Percentiles rank a stretch among this genome's conserved stretches.
Conservation (phyloP, 345 rosid species). For the Dovyalis caffra region DNA sequence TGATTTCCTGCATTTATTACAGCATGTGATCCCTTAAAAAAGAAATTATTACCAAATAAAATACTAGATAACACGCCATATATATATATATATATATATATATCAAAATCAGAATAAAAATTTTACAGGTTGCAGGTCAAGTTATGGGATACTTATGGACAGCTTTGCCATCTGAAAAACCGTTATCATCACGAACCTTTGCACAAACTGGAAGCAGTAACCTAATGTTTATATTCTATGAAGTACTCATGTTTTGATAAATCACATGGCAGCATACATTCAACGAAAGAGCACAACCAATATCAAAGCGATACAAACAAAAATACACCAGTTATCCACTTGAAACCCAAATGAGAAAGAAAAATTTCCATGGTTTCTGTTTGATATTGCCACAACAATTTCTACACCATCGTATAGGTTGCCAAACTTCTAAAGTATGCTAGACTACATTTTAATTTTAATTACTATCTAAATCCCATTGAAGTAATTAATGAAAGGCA, state of each 20-base stretch:
- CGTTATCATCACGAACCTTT: not conserved
- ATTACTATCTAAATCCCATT: no score
- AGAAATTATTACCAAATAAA: not conserved
- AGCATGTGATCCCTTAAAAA: not conserved
- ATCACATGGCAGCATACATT: not conserved
- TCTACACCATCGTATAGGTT: not conserved
- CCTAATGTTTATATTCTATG: no score
- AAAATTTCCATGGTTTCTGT: not conserved
- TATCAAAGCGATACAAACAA: not conserved
- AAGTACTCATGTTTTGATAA: not conserved
- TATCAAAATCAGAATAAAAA: no score
- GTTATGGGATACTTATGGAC: not conserved
- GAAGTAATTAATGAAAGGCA: no score
- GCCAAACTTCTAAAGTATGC: not conserved
- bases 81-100: no score
- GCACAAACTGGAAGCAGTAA: no score
- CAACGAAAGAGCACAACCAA: not conserved
- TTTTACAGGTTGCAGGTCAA: not conserved
- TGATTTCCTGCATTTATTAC: not conserved
- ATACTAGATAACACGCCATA: not conserved
- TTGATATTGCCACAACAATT: not conserved
- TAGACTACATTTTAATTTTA: no score
- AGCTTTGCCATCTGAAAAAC: not conserved
- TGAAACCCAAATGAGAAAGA: not conserved
- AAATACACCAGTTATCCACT: not conserved